Evolutionary conservation across 192 early-diverging fungal genomes (phyloP).

Genomic region (Linnemannia zychae): DNA sequence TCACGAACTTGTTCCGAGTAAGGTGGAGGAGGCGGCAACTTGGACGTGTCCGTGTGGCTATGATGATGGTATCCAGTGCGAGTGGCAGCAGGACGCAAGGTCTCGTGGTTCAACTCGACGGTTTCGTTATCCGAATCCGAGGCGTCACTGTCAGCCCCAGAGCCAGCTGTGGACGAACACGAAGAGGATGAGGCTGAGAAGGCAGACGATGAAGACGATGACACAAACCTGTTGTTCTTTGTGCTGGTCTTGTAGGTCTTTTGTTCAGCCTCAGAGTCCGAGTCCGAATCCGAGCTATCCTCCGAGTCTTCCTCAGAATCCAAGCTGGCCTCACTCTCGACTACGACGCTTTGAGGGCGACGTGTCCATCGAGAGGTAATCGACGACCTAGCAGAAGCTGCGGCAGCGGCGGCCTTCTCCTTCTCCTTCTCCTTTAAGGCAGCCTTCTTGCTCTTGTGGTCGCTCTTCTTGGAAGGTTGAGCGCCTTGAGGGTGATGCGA

Average conservation of each 20-base stretch:
- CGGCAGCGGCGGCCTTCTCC: background rate
- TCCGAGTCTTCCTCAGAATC: background rate
- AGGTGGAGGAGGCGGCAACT: constrained; percentile 12
- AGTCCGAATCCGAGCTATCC: constrained; percentile 12
- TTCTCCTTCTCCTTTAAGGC: background rate
- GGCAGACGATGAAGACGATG: background rate
- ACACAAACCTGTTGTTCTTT: background rate
- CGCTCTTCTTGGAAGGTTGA: background rate
- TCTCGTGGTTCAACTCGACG: constrained; percentile 41
- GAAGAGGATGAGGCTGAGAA: background rate
- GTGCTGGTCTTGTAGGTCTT: background rate
- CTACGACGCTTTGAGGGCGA: constrained; percentile 2
- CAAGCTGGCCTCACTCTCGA: constrained; percentile 7
- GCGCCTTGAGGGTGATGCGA: constrained; percentile 25
- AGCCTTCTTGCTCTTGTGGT: background rate
- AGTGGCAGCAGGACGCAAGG: constrained; percentile 5
- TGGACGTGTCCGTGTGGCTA: background rate
- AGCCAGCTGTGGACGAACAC: constrained; percentile 1
- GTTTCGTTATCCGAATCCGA: constrained; percentile 15
- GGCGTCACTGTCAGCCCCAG: background rate
- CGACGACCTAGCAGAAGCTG: background rate
- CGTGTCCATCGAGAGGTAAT: background rate
- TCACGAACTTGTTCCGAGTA: constrained; percentile 40
- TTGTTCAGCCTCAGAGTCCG: background rate
- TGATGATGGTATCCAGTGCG: background rate